Percentiles rank a stretch among this genome's conserved stretches.
Conservation (phyloP, 2,329 filamentous ascomycete genomes). For the Boeremia exigua region DNA sequence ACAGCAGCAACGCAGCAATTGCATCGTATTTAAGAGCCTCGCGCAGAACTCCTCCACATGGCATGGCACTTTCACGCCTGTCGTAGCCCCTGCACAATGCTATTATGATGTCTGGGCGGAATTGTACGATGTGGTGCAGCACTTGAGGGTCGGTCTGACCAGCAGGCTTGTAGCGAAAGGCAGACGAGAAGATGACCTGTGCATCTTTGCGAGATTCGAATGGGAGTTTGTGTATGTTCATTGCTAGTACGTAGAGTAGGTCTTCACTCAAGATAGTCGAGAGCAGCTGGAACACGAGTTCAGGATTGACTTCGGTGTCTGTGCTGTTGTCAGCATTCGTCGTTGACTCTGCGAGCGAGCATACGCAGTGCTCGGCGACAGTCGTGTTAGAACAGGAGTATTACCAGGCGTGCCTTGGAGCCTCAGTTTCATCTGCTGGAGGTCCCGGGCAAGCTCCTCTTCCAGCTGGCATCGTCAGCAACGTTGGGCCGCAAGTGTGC, state of each 20-base stretch:
- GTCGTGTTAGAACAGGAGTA: not conserved
- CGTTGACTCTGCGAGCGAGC: not conserved
- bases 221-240: conserved; percentile 81
- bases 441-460: conserved; percentile 85
- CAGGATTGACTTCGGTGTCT: conserved; percentile 87
- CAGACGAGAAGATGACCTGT: conserved; percentile 93
- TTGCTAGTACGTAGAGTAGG: conserved; percentile 81
- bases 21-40: conserved; percentile 92
- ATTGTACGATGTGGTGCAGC: conserved; percentile 85
- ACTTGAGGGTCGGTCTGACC: conserved; percentile 79
- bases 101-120: conserved; percentile 84
- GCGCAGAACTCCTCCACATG: conserved; percentile 85
- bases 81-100: conserved; percentile 90
- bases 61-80: conserved; percentile 87
- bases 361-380: not conserved
- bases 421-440: conserved; percentile 89
- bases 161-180: conserved; percentile 84
- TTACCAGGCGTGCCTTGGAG: conserved; percentile 92
- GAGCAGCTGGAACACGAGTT: conserved; percentile 86
- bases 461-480: conserved; percentile 63
- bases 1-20: conserved; percentile 87
- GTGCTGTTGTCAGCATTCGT: conserved; percentile 12
- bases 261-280: conserved; percentile 87
- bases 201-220: conserved; percentile 97
- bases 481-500: not conserved